Conservation (phyloP, 306 rosid genomes). For the Vigna angularis region DNA sequence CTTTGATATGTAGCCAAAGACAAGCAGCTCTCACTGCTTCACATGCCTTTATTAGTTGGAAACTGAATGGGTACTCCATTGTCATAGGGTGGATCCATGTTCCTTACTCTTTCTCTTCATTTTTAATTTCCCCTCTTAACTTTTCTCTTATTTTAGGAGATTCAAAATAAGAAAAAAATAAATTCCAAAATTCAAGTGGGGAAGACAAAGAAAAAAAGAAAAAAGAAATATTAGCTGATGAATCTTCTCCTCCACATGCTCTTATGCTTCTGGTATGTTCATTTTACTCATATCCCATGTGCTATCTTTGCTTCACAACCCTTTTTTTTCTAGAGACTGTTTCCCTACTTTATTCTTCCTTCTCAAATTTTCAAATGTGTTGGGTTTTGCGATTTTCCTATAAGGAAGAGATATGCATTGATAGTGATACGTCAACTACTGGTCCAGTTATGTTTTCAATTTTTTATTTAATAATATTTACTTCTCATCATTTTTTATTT, state of each 20-base stretch:
- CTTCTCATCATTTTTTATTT: constrained; percentile 31
- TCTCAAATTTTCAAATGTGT: constrained; percentile 38
- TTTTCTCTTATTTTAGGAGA: not conserved
- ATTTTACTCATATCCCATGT: constrained; percentile 74
- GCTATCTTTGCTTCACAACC: constrained; percentile 60
- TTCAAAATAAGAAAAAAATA: not conserved
- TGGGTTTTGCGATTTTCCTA: constrained; percentile 51
- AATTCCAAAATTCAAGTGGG: constrained; percentile 12
- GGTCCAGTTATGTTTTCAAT: constrained; percentile 53
- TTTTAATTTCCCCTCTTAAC: not conserved
- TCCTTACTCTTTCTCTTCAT: constrained; percentile 40
- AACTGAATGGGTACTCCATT: constrained; percentile 59
- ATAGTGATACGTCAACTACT: constrained; percentile 85
- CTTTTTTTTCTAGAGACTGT: constrained; percentile 29
- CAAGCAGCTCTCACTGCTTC: constrained; percentile 66
- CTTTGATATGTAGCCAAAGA: constrained; percentile 60
- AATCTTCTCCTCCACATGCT: constrained; percentile 77
- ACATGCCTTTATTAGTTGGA: constrained; percentile 79
- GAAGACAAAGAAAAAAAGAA: not conserved
- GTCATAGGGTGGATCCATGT: constrained; percentile 75
- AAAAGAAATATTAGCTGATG: constrained; percentile 11
- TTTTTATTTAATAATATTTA: not conserved
- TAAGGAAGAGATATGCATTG: constrained; percentile 59
- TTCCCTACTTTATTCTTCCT: constrained; percentile 21
- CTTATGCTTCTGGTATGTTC: constrained; percentile 67